Evolutionary conservation across 345 rosid species (phyloP), one percentile per base, ranked within the genome.

Genomic region (Boechera retrofracta): DNA sequence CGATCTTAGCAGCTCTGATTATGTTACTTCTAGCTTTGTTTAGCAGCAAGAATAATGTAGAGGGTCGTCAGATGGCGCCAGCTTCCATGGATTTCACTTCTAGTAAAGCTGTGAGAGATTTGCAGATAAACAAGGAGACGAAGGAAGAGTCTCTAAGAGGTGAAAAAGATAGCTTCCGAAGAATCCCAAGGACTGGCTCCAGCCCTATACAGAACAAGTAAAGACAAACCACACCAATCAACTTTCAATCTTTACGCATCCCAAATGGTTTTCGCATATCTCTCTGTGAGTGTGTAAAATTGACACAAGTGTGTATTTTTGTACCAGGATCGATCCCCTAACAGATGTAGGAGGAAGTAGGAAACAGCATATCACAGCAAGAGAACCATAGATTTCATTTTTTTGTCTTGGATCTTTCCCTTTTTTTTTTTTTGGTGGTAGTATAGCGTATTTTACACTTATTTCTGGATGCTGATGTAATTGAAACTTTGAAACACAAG

Each of bases 201-300:
- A 93, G 89, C 78, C 98, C 96, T 38, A 88, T 70, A 44, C 91
- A 89, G 84, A 93, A 93, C 84, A 91, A 82, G 89, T 90, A 84
- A 81, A 69, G 39, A 51, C 74, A 73, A 41, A 65, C 10, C 35
- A 73, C 41, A 67, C 29, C 47, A 32, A 16, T 58, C 67, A 78
- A 42, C 11, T 67, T 45, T 44, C 51, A 62, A 62, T 61, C 58
- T 72, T 41, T 9, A 71, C 29, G 2, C 67, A 71, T 78, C 74
- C 28, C 59, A 65, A 67, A 31, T 33, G 33, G 26, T 44, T 48
- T 57, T 67, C 8, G 6, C 28, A 56, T 54, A 5, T 63, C 38
- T 62, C 59, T 53, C 60, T 11, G 63, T 32, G 33, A 58, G 15
- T 28, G 10, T 28, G 3, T 9, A 59, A 51, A 5, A 59, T 26